Evolutionary conservation across 2,329 filamentous ascomycete species (phyloP).

Genomic region (Keithomyces neogunnii): DNA sequence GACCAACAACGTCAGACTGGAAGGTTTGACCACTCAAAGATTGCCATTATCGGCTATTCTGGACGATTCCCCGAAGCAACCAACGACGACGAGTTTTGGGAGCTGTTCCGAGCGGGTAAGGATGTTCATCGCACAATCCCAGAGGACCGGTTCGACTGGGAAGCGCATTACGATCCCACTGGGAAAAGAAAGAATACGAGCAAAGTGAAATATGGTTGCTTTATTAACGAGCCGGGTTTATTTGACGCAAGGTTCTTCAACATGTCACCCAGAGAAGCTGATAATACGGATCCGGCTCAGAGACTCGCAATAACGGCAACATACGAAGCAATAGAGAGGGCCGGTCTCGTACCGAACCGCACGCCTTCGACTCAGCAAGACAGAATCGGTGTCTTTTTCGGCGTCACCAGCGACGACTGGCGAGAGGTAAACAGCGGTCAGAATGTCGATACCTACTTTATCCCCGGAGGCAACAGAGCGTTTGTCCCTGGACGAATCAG

Average conservation of each 20-base stretch:
- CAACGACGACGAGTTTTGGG: conserved; percentile 40
- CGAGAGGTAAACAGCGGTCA: background rate
- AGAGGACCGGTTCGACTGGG: conserved; percentile 54
- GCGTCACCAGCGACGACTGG: background rate
- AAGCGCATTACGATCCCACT: conserved; percentile 48
- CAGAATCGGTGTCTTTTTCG: background rate
- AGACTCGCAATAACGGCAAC: conserved; percentile 62
- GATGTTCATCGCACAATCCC: conserved; percentile 56
- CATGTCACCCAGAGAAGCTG: conserved; percentile 67
- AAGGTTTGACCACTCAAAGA: conserved; percentile 2
- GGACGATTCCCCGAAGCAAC: conserved; percentile 31
- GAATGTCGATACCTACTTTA: background rate
- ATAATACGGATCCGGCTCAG: conserved; percentile 67
- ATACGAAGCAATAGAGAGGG: conserved; percentile 71
- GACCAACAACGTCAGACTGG: background rate
- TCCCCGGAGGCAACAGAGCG: background rate
- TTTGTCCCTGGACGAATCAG: background rate
- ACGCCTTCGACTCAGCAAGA: conserved; percentile 33
- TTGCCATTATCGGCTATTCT: conserved; percentile 65
- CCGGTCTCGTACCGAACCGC: conserved; percentile 36
- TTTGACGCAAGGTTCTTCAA: conserved; percentile 74
- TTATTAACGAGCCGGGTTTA: conserved; percentile 56
- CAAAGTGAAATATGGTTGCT: conserved; percentile 63
- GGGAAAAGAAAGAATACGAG: conserved; percentile 57
- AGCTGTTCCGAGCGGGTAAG: conserved; percentile 55